Conservation (phyloP, 2,329 filamentous ascomycete genomes). For the Hypoxylon sp. region DNA sequence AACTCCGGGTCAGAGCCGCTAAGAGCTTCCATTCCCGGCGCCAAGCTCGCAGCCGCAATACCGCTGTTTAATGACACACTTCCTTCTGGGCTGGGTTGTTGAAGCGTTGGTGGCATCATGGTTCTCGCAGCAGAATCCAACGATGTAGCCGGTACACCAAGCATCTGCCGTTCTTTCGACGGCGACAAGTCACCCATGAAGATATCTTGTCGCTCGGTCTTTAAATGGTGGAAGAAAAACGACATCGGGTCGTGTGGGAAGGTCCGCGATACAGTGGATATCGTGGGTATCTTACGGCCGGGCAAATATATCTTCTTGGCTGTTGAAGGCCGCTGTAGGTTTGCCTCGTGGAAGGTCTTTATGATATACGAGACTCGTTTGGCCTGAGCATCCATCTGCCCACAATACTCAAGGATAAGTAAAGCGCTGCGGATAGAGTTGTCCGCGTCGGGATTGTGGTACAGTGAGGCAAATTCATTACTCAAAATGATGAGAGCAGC, state of each 20-base stretch:
- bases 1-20: constrained; percentile 55
- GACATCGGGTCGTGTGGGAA: constrained; percentile 50
- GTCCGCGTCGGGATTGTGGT: constrained; percentile 60
- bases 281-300: constrained; percentile 48
- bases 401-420: constrained; percentile 65
- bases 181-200: constrained; percentile 34
- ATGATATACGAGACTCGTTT: constrained; percentile 66
- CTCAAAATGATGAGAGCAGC: constrained; percentile 69
- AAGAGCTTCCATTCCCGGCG: constrained; percentile 47
- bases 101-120: constrained; percentile 49
- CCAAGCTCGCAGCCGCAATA: constrained; percentile 42
- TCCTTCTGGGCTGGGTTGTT: constrained; percentile 54
- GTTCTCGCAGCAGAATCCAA: constrained; percentile 39
- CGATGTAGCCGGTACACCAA: constrained; percentile 25
- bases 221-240: constrained; percentile 50
- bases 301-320: constrained; percentile 48
- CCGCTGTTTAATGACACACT: constrained; percentile 49
- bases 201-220: constrained; percentile 33
- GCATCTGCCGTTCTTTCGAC: constrained; percentile 40
- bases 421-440: constrained; percentile 61
- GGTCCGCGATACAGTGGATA: constrained; percentile 51
- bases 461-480: constrained; percentile 69
- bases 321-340: constrained; percentile 51
- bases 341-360: constrained; percentile 62
- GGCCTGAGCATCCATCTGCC: constrained; percentile 65